These are phyloP conservation scores for Crithidia brevicula DNA, from an alignment of 208 protist genomes.

Conservation along the genomic window DNA sequence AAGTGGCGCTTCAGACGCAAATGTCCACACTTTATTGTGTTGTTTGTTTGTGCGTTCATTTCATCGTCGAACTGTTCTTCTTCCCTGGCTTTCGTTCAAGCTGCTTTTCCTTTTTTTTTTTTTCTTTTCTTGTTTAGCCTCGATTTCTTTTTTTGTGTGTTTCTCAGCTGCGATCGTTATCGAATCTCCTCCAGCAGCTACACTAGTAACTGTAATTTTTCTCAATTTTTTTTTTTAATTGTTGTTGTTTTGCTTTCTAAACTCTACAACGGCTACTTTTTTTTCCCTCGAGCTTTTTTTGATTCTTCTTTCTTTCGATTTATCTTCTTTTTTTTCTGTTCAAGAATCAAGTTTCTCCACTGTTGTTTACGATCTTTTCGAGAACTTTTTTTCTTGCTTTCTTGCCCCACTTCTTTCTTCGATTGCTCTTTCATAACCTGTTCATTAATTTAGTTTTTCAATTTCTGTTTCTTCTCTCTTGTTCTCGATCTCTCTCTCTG, in stretches of 20 bases:
- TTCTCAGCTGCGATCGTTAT: too few species aligned
- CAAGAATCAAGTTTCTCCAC: not conserved
- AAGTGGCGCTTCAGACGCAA: too few species aligned
- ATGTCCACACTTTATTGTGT: not conserved
- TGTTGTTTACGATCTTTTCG: not conserved
- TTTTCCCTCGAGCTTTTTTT: too few species aligned
- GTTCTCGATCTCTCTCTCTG: slow-evolving; percentile 11
- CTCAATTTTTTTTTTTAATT: slow-evolving; percentile 8
- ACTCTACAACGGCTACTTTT: too few species aligned
- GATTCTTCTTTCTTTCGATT: slow-evolving; percentile 4
- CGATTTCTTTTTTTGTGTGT: slow-evolving; percentile 4
- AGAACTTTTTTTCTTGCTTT: not conserved
- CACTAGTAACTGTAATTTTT: too few species aligned
- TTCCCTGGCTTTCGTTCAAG: not conserved
- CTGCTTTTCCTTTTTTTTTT: slow-evolving; percentile 15
- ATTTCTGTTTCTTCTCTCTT: not conserved
- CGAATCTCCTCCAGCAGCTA: too few species aligned
- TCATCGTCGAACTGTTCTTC: not conserved
- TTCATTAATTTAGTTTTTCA: too few species aligned
- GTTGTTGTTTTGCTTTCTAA: slow-evolving; percentile 15
- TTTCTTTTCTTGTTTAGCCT: not conserved
- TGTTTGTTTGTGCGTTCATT: not conserved
- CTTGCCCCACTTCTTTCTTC: not conserved
- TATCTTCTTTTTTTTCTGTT: not conserved
- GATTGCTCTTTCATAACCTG: too few species aligned